Conservation (phyloP, 768 basidiomycete genomes). For the Strobilomyces dryophilus region DNA sequence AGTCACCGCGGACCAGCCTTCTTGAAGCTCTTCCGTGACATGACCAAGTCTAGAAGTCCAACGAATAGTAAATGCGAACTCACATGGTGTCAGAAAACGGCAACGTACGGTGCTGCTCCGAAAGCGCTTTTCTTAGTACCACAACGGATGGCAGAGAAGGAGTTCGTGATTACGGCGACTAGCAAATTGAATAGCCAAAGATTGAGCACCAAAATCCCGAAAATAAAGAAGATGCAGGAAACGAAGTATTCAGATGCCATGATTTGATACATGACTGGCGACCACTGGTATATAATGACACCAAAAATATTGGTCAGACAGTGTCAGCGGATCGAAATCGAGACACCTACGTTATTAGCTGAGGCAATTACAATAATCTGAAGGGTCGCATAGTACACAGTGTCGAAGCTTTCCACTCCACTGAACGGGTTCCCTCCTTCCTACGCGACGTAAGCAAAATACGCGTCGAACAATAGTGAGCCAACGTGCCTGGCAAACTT, state of each 20-base stretch:
- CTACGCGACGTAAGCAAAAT: constrained; percentile 30
- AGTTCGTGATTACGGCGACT: constrained; percentile 94
- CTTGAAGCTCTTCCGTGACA: constrained; percentile 55
- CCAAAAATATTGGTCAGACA: not conserved
- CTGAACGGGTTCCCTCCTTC: constrained; percentile 62
- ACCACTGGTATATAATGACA: constrained; percentile 48
- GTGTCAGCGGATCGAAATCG: not conserved
- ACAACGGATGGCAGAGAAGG: constrained; percentile 81
- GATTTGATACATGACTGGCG: constrained; percentile 79
- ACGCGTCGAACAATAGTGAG: not conserved
- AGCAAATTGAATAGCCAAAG: constrained; percentile 93
- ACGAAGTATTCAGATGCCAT: constrained; percentile 88
- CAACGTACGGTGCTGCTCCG: constrained; percentile 52
- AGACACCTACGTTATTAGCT: constrained; percentile 60
- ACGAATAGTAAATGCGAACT: not conserved
- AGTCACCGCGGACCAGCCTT: constrained; percentile 52
- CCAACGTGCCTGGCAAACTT: constrained; percentile 64
- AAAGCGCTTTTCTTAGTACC: constrained; percentile 92
- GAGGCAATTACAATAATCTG: constrained; percentile 85
- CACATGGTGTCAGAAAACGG: not conserved
- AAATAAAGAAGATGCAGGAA: constrained; percentile 85
- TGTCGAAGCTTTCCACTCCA: constrained; percentile 81
- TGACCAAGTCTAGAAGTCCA: constrained; percentile 31
- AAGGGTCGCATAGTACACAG: constrained; percentile 72
- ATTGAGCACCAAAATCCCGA: constrained; percentile 81